Evolutionary conservation across 192 early-diverging fungal species (phyloP).

Genomic region (Backusella westeae): DNA sequence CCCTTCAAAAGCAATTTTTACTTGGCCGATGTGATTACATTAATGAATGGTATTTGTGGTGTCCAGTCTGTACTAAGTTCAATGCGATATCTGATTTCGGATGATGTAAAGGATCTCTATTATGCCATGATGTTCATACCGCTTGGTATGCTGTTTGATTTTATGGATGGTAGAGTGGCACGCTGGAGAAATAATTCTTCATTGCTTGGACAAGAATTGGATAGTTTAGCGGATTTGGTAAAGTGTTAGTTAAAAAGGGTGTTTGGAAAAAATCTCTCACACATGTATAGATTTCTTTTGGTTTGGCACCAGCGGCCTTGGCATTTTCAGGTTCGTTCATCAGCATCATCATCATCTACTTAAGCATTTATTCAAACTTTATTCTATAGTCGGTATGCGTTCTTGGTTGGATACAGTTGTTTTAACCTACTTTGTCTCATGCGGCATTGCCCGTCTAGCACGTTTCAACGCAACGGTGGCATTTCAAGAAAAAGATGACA

Average conservation of each 20-base stretch:
- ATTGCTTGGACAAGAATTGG: conserved; percentile 84
- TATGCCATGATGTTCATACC: conserved; percentile 66
- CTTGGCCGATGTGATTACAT: conserved; percentile 82
- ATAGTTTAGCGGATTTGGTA: conserved; percentile 85
- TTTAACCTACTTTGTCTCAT: conserved; percentile 82
- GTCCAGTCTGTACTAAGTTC: conserved; percentile 66
- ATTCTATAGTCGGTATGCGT: conserved; percentile 71
- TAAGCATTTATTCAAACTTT: background rate
- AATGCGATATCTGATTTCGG: conserved; percentile 66
- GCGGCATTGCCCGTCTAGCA: conserved; percentile 81
- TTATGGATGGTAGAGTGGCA: conserved; percentile 80
- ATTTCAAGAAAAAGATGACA: conserved; percentile 62
- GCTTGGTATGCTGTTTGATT: conserved; percentile 66
- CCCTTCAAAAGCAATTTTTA: conserved; percentile 56
- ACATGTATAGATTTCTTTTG: conserved; percentile 45
- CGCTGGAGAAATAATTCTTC: conserved; percentile 74
- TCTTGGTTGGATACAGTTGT: conserved; percentile 73
- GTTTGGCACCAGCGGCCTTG: conserved; percentile 27
- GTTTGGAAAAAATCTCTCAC: background rate
- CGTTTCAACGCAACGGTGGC: conserved; percentile 89
- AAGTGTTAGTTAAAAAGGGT: background rate
- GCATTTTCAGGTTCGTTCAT: conserved; percentile 25
- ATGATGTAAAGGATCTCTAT: conserved; percentile 58
- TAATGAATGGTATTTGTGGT: conserved; percentile 82
- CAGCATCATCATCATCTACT: background rate